These are phyloP conservation scores for Penicillium polonicum DNA, from an alignment of 2,329 filamentous ascomycete genomes.

Conservation along the genomic window DNA sequence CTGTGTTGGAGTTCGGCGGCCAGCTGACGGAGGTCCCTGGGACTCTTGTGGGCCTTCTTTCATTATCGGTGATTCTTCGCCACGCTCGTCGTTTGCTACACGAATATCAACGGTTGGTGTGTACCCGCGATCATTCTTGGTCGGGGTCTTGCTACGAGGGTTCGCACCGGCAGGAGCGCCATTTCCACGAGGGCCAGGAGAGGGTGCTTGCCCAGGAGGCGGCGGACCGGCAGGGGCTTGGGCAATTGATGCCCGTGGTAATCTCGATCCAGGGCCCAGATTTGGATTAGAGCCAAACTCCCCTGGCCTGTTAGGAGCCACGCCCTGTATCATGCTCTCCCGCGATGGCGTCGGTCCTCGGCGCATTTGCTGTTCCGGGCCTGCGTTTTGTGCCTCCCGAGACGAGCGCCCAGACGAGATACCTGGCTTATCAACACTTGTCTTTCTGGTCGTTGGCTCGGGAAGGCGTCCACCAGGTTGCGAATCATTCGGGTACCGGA, in stretches of 20 bases:
- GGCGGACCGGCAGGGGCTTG: constrained; percentile 64
- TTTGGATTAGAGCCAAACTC: constrained; percentile 33
- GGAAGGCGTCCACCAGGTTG: constrained; percentile 44
- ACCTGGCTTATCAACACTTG: constrained; percentile 46
- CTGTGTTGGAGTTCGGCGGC: constrained; percentile 64
- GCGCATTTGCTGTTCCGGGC: constrained; percentile 35
- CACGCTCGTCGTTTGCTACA: constrained; percentile 47
- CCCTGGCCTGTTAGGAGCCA: constrained; percentile 23
- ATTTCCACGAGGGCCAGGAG: constrained; percentile 55
- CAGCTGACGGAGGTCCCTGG: constrained; percentile 56
- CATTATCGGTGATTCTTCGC: constrained; percentile 49
- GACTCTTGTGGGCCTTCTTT: constrained; percentile 43
- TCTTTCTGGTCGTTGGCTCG: constrained; percentile 42
- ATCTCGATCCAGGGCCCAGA: constrained; percentile 52
- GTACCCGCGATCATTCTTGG: constrained; percentile 48
- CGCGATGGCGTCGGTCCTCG: constrained; percentile 44
- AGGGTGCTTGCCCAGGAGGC: constrained; percentile 63
- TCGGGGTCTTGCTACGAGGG: constrained; percentile 52
- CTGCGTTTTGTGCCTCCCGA: constrained; percentile 43
- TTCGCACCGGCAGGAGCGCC: constrained; percentile 31
- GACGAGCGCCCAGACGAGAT: constrained; percentile 43
- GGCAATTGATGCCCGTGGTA: constrained; percentile 59
- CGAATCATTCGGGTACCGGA: constrained; percentile 84
- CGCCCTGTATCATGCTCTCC: constrained; percentile 42
- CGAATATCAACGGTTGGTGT: constrained; percentile 45